These are phyloP conservation scores for Vitis hybrid DNA, from an alignment of 177 flowering plant species.

Conservation along the genomic window DNA sequence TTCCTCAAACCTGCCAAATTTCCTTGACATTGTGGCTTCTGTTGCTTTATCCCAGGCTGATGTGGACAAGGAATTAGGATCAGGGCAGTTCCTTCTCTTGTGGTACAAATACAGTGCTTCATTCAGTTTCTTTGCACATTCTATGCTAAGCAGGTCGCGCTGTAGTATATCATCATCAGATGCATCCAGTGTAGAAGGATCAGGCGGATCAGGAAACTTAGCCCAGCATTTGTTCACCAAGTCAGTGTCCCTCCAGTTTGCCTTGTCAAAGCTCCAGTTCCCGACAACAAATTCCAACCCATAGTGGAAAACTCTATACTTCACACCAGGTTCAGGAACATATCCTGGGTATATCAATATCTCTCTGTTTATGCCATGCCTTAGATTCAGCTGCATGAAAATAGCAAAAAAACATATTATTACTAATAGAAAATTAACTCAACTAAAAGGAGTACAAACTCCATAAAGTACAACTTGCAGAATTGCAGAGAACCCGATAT, in stretches of 20 bases:
- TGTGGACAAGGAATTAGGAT: slow-evolving; percentile 34
- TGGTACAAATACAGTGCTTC: slow-evolving; percentile 81
- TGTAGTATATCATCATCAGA: slow-evolving; percentile 39
- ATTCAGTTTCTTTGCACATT: slow-evolving; percentile 72
- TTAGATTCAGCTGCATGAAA: slow-evolving; percentile 74
- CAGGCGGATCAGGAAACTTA: slow-evolving; percentile 93
- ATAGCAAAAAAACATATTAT: slow-evolving; percentile 4
- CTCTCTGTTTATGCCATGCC: slow-evolving; percentile 61
- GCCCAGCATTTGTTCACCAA: slow-evolving; percentile 89
- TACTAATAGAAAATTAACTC: neutral
- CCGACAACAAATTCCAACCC: slow-evolving; percentile 81
- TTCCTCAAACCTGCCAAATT: slow-evolving; percentile 30
- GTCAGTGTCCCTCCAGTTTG: slow-evolving; percentile 77
- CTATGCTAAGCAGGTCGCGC: slow-evolving; percentile 79
- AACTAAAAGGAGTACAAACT: neutral
- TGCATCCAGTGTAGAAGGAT: slow-evolving; percentile 55
- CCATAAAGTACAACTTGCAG: neutral
- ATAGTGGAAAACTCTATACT: slow-evolving; percentile 90
- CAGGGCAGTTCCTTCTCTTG: slow-evolving; percentile 59
- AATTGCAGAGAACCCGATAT: neutral
- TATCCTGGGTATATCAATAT: slow-evolving; percentile 94
- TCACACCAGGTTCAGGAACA: slow-evolving; percentile 72
- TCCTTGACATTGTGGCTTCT: slow-evolving; percentile 32
- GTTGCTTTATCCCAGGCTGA: slow-evolving; percentile 13
- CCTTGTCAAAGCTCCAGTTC: slow-evolving; percentile 97